phyloP scores from a whole-genome alignment of 106 monocot species.

The Vanilla planifolia region DNA sequence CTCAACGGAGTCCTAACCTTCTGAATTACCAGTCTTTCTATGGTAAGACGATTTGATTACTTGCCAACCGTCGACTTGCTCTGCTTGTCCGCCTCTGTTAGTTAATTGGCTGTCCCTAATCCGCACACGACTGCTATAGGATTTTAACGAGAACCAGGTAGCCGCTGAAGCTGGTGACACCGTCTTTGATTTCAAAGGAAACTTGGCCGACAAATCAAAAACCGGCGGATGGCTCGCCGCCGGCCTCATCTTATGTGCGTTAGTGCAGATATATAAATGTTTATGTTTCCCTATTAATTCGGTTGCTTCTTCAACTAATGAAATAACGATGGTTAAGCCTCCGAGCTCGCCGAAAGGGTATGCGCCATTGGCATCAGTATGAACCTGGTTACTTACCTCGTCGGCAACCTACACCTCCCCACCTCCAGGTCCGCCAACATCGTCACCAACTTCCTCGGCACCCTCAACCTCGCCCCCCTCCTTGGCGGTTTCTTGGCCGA shows the following conservation, averaged over 20 bases:
- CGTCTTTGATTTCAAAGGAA: conserved; percentile 41
- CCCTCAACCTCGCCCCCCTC: conserved; percentile 64
- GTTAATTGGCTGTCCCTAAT: no score
- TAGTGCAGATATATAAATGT: no score
- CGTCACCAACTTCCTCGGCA: conserved; percentile 89
- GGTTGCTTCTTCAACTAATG: no score
- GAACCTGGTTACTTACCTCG: conserved; percentile 83
- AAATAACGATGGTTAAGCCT: no score
- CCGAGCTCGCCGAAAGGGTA: conserved; percentile 67
- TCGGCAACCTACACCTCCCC: conserved; percentile 60
- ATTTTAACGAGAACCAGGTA: no score
- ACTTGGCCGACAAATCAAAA: conserved; percentile 49
- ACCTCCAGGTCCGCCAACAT: conserved; percentile 55
- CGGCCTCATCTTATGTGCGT: conserved; percentile 62
- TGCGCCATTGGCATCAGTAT: conserved; percentile 74
- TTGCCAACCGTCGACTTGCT: no score
- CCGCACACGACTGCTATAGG: no score
- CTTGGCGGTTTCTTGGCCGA: conserved; percentile 70
- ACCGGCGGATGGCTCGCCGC: conserved; percentile 86
- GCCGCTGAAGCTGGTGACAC: neutral
- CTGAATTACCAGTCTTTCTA: no score
- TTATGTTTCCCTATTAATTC: neutral
- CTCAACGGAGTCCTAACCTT: no score
- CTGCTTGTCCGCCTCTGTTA: no score
- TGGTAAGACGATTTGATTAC: no score